Base-by-base conservation (phyloP, 768 basidiomycete genomes). In the Mycena kentingensis region DNA sequence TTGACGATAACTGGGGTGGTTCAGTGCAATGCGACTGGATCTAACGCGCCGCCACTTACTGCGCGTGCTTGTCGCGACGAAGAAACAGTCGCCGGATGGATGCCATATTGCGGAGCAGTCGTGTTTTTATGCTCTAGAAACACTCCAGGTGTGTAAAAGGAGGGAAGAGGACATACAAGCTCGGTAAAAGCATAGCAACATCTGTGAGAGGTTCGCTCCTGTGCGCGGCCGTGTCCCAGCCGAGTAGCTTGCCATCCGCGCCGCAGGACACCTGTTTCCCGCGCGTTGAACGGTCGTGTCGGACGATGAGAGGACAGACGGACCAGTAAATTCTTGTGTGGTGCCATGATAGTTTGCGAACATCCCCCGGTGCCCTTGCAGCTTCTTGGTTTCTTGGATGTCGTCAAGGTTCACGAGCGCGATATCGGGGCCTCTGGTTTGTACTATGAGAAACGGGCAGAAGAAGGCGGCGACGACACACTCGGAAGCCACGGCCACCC, bases 101-200 rank as follows among this genome's bases (percentile, higher is more conserved):
- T 98, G 95, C 97, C 97, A 99, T 13, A 93, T 71, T 5, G 83
- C 90, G 37, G 90, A 88, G 61, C 87, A 90, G 64, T 91, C 87
- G 58, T 88, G 77, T 43, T 73, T 63, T 60, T 83, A 88, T 52
- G 87, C 88, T 11, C 71, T 63, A n/a, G 80, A 76, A 22, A 88
- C 91, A 47, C 24, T 41, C 31, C 0, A 4, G 27, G 32, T 41
- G 27, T 36, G 39, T 13, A 24, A 47, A 19, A 31, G 32, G 43
- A 11, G 24, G 15, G 52, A 37, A 28, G 19, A 37, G 28, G 28
- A 16, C 4, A 24, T 16, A 2, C 5, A 57, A 69, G 38, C 60
- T 75, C 4, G 88, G 85, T 46, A 96, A 88, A 28, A 93, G 88
- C 31, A 98, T 79, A 8, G 79, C 76, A 62, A 84, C 85, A 58